Percentiles rank a stretch among this genome's conserved stretches.
These are phyloP conservation scores for Cucurbita maxima DNA, from an alignment of 306 rosid species.

Conservation along the genomic window DNA sequence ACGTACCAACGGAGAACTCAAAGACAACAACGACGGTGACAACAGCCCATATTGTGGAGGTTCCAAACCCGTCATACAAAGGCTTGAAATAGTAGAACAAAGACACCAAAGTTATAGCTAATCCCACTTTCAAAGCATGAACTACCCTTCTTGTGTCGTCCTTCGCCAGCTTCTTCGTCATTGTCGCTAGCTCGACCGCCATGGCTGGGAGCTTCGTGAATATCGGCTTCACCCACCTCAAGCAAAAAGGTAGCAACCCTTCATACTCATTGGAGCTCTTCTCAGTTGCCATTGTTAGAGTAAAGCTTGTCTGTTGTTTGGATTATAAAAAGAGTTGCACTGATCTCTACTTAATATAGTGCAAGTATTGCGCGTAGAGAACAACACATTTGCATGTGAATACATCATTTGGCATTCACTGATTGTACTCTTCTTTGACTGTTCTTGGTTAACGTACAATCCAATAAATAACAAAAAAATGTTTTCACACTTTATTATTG, in stretches of 20 bases:
- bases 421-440: background rate
- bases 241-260: background rate
- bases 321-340: background rate
- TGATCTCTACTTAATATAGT: background rate
- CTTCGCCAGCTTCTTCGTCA: conserved; percentile 37
- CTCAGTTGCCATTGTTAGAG: background rate
- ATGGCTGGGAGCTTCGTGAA: conserved; percentile 15
- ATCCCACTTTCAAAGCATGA: conserved; percentile 78
- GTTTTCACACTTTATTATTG: background rate
- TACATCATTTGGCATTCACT: background rate
- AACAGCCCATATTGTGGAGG: conserved; percentile 80
- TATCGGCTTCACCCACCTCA: background rate
- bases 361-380: background rate
- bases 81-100: conserved; percentile 52
- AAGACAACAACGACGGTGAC: conserved; percentile 16
- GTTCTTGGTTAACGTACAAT: background rate
- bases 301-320: background rate
- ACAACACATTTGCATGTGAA: background rate
- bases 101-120: conserved; percentile 81
- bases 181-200: conserved; percentile 15
- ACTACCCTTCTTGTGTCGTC: conserved; percentile 70
- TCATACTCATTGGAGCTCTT: background rate
- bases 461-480: background rate
- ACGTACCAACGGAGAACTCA: background rate
- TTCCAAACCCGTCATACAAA: conserved; percentile 68